A percentile compares a stretch with the other conserved stretches of the same genome.
Conservation (phyloP, 2,329 filamentous ascomycete species). For the Xylariaceae sp. region DNA sequence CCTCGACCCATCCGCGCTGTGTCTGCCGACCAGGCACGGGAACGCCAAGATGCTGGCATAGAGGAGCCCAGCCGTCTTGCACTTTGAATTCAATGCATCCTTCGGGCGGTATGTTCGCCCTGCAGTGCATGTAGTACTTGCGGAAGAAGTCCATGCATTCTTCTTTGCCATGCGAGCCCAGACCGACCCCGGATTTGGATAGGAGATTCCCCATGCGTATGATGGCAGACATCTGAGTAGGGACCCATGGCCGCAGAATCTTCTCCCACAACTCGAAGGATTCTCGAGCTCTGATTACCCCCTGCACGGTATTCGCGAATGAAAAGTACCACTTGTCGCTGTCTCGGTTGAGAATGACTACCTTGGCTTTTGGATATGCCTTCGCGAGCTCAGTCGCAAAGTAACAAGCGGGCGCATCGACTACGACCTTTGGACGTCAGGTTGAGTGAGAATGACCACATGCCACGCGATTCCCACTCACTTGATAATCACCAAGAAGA, state of each 20-base stretch:
- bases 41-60: constrained; percentile 13
- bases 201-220: constrained; percentile 18
- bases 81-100: constrained; percentile 16
- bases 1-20: constrained; percentile 6
- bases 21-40: constrained; percentile 8
- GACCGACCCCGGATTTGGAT: constrained; percentile 14
- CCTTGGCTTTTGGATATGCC: constrained; percentile 20
- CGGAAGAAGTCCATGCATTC: constrained; percentile 16
- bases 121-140: constrained; percentile 17
- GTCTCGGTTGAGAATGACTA: constrained; percentile 19
- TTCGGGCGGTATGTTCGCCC: constrained; percentile 10
- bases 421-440: constrained; percentile 11
- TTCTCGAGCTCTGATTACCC: constrained; percentile 14
- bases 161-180: constrained; percentile 14
- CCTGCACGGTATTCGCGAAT: constrained; percentile 15
- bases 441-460: neutral
- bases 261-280: constrained; percentile 7
- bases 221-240: constrained; percentile 12
- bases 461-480: neutral
- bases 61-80: constrained; percentile 17
- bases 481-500: constrained; percentile 13
- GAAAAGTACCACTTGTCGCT: constrained; percentile 20
- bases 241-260: constrained; percentile 12
- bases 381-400: constrained; percentile 19
- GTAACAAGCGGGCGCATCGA: constrained; percentile 17